Base-by-base conservation (phyloP, 805 yeast species). In the Kazachstania kunashirensis region DNA sequence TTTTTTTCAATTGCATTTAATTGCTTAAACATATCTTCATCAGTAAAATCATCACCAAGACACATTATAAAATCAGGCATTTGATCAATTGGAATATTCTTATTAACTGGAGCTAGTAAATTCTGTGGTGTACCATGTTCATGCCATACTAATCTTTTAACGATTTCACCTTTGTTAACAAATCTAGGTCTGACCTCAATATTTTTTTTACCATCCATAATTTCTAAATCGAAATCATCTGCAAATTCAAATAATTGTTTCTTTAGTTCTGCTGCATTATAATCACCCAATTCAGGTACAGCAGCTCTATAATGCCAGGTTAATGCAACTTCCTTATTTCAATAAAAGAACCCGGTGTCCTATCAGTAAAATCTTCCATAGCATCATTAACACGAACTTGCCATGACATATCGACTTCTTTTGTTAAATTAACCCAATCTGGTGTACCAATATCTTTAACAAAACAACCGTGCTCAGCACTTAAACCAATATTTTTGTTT, bases 401-500 rank as follows among this genome's bases (percentile, higher is more conserved):
- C 99, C 99, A 92, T 18, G 86, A 69, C 96, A 92, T 86, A 60
- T 92, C 96, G 46, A 77, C 66, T 32, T 75, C 63, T 36, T 77
- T 86, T 10, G 95, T 80, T 38, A 92, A 68, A 52, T 92, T 92
- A 24, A 75, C 72, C 99, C 99, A 92, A 11, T 68, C 60, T 11
- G 63, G 59, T 2, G 67, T 53, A 8, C 77, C 76, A n/a, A 79
- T 71, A 45, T 74, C 79, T 53, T 81, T 82, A 71, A 89, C 73
- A 52, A 92, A 92, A 53, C 96, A 89, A 6, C 99, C 99, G 58
- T 92, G 99, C 55, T 92, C 99, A 0, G 98, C 97, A 40, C 94
- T 79, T 37, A 92, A 67, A 1, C 96, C 96, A 24, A 92, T 63
- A 29, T 68, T 60, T 14, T 70, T 67, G 39, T 72, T 66, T 44